Conservation (phyloP, 306 rosid species). For the Cicer judaicum region DNA sequence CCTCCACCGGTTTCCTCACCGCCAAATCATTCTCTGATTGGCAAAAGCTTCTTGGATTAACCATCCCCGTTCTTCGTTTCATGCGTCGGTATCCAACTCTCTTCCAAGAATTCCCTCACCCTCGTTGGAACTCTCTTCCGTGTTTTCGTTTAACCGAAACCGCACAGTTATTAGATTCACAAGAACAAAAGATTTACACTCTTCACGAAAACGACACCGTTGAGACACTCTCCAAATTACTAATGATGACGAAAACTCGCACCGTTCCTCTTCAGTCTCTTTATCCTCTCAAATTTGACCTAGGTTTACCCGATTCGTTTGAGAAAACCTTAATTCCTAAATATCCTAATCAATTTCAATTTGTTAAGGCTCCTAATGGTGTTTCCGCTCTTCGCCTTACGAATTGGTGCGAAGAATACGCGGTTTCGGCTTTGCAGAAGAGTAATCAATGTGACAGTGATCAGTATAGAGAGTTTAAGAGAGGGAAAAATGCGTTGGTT, state of each 20-base stretch:
- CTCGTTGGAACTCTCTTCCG: constrained; percentile 72
- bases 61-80: constrained; percentile 87
- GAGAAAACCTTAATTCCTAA: constrained; percentile 69
- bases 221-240: constrained; percentile 65
- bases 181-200: constrained; percentile 62
- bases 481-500: constrained; percentile 67
- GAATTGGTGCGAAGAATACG: constrained; percentile 71
- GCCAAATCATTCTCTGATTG: constrained; percentile 75
- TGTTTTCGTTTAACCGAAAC: constrained; percentile 83
- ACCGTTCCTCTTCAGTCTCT: constrained; percentile 59
- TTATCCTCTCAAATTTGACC: constrained; percentile 75
- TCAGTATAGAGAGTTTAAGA: constrained; percentile 72
- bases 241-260: constrained; percentile 75
- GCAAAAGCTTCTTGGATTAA: constrained; percentile 78
- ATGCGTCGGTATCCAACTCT: constrained; percentile 84
- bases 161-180: constrained; percentile 63
- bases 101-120: constrained; percentile 83
- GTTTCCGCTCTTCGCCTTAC: constrained; percentile 46
- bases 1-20: constrained; percentile 57
- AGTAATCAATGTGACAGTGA: constrained; percentile 58
- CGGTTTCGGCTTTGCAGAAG: constrained; percentile 73
- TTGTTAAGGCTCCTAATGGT: constrained; percentile 63
- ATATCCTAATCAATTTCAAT: constrained; percentile 59
- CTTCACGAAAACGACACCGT: constrained; percentile 60
- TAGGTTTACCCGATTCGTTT: constrained; percentile 82